Percentiles rank a stretch among this genome's conserved stretches.
Conservation (phyloP, 306 rosid genomes). For the Nissolia schottii region DNA sequence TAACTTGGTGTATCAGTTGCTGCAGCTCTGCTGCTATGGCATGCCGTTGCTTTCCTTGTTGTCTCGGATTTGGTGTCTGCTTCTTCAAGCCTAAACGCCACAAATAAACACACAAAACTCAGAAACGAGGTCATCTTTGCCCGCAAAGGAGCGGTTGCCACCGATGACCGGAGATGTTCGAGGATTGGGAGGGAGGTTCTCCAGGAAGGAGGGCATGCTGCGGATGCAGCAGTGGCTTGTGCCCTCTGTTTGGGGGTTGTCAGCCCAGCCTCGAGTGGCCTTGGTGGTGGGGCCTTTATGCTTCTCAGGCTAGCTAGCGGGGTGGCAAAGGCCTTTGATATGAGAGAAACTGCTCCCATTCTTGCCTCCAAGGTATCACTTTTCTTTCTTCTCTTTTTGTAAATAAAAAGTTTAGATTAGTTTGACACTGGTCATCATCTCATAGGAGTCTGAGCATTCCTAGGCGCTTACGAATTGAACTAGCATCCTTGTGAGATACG, state of each 20-base stretch:
- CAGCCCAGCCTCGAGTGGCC: constrained; percentile 82
- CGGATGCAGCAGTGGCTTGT: constrained; percentile 80
- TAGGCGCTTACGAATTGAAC: no score
- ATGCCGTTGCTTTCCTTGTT: constrained; percentile 23
- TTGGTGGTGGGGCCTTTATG: constrained; percentile 89
- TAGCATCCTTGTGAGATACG: no score
- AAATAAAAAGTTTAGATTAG: no score
- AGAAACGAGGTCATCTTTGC: constrained; percentile 48
- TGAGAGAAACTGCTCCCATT: constrained; percentile 85
- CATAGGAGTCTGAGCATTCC: no score
- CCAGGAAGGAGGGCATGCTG: constrained; percentile 70
- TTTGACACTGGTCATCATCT: no score
- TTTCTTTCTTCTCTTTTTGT: no score
- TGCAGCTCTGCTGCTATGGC: constrained; percentile 41
- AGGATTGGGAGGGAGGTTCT: constrained; percentile 53
- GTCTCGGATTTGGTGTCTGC: constrained; percentile 23
- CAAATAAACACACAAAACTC: neutral
- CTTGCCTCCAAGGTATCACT: constrained; percentile 71
- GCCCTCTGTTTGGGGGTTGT: constrained; percentile 84
- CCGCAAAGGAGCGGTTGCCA: constrained; percentile 64
- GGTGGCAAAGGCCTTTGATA: constrained; percentile 50
- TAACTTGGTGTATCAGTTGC: neutral
- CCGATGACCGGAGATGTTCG: constrained; percentile 67
- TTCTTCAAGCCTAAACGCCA: constrained; percentile 21
- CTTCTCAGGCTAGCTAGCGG: constrained; percentile 49